Evolutionary conservation across 2,329 filamentous ascomycete genomes (phyloP), one percentile per base, ranked within the genome.

Genomic region (Neopestalotiopsis sp.): DNA sequence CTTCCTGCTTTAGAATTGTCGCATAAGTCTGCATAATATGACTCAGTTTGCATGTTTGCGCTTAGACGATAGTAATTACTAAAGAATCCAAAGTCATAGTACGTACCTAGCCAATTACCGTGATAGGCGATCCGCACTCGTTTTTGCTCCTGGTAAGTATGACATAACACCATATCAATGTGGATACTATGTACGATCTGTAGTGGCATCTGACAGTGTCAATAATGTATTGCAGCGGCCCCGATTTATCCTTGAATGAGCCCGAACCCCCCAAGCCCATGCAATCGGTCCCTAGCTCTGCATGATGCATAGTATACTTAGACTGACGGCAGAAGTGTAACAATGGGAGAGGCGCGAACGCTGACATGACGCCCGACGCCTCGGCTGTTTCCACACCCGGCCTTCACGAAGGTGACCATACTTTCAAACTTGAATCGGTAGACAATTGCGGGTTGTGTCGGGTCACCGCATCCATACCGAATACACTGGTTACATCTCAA

Each of bases 311-410:
- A 58, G 14, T 24, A n/a, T 58, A 58, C 14, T 24, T n/a, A 58
- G 28, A 24, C 56, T 58, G 28, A 58, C 56, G 56, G 56, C 56
- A 58, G 56, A 58, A 58, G 56, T 58, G 56, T 58, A 58, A 58
- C 20, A 30, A 20, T 4, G 20, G 56, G 20, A 12, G 56, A 58
- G 56, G 56, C n/a, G 56, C 56, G 56, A 58, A 58, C 28, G n/a
- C 20, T 58, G 56, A 58, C 10, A 7, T 30, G 20, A 24, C 56
- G n/a, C 20, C 28, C 3, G 56, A 24, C 56, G n/a, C 56, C 56
- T 24, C 56, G 28, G n/a, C 10, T 45, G 40, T 12, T 45, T 45
- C 10, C 12, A 45, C 10, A 45, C 40, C 40, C 40, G 40, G 40
- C 40, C 40, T 45, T 45, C 40, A 45, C 40, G 40, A 45, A 17